Conservation (phyloP, 192 early-diverging fungal genomes). For the Coemansia sp. region DNA sequence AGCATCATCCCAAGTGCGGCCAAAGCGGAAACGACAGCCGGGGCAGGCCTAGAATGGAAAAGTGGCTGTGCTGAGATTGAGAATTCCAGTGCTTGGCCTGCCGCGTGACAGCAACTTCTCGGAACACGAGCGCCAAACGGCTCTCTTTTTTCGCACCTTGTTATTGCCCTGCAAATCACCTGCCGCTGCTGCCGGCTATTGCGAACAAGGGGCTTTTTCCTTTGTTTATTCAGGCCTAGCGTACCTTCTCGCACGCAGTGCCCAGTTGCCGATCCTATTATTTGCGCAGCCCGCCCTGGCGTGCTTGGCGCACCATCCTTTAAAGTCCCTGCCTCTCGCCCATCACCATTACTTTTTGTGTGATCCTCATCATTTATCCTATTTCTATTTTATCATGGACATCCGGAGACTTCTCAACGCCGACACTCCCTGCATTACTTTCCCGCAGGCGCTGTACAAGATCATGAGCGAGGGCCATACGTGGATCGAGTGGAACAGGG, state of each 20-base stretch:
- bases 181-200: constrained; percentile 14
- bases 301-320: not conserved
- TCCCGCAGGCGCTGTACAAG: constrained; percentile 48
- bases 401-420: constrained; percentile 44
- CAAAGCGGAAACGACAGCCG: not conserved
- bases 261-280: constrained; percentile 1
- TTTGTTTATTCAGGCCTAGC: not conserved
- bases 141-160: constrained; percentile 10
- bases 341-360: not conserved
- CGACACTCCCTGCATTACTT: constrained; percentile 39
- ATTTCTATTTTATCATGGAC: constrained; percentile 21
- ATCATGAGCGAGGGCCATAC: constrained; percentile 38
- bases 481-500: constrained; percentile 51
- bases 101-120: constrained; percentile 44
- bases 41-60: not conserved
- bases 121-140: constrained; percentile 28
- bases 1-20: not conserved
- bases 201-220: constrained; percentile 7
- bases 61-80: not conserved
- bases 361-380: not conserved
- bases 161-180: constrained; percentile 12
- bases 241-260: not conserved
- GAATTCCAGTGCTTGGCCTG: not conserved
- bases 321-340: not conserved
- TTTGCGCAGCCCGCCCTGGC: not conserved